A percentile compares a stretch with the other conserved stretches of the same genome.
These are phyloP conservation scores for Penicillium vulpinum DNA, from an alignment of 2,329 filamentous ascomycete genomes.

Conservation along the genomic window DNA sequence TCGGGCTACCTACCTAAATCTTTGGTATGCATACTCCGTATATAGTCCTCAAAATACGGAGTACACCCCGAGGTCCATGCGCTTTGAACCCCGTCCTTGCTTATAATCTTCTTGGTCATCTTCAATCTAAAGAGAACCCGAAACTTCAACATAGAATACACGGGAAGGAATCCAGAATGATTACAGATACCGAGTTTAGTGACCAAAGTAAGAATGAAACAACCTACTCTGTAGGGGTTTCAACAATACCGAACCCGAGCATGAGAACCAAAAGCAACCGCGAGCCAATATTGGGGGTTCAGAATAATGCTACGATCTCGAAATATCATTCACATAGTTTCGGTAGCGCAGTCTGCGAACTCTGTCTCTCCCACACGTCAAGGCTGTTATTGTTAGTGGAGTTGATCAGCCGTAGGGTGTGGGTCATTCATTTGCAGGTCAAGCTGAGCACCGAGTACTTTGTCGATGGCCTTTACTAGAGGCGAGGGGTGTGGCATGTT, in stretches of 20 bases:
- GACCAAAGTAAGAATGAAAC: neutral
- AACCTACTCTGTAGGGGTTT: neutral
- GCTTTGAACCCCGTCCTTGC: neutral
- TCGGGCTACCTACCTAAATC: neutral
- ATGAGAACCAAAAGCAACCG: neutral
- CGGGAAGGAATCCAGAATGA: neutral
- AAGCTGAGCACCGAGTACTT: neutral
- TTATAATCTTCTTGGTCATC: neutral
- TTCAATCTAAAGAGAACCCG: neutral
- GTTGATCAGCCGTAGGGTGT: constrained; percentile 18
- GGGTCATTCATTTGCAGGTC: neutral
- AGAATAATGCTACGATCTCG: neutral
- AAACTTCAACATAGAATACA: neutral
- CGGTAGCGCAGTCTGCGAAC: constrained; percentile 14
- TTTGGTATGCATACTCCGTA: neutral
- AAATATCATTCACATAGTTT: neutral
- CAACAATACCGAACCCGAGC: neutral
- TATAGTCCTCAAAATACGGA: neutral
- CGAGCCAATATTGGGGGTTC: too few relatives aligned
- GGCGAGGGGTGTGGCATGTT: constrained; percentile 17
- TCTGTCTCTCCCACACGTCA: constrained; percentile 20
- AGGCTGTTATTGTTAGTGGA: constrained; percentile 21
- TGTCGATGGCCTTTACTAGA: constrained; percentile 27
- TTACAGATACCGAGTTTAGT: neutral
- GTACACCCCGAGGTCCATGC: too few relatives aligned